Percentiles rank a stretch among this genome's conserved stretches.
phyloP scores from a whole-genome alignment of 106 monocot species.

The Posidonia australis region DNA sequence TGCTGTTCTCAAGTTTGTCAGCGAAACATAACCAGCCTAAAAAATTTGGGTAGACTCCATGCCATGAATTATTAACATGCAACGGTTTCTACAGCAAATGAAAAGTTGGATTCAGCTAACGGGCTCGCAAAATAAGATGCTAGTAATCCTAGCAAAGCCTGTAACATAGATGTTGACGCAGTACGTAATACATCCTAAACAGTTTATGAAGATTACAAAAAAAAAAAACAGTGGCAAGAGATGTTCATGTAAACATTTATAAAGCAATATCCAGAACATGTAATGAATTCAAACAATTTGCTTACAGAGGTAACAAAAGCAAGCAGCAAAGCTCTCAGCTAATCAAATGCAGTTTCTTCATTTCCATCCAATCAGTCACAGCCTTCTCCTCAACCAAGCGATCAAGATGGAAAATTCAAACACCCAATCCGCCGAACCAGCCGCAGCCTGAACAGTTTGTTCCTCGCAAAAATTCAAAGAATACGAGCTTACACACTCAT shows the following conservation, averaged over 20 bases:
- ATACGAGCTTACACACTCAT: constrained; percentile 21
- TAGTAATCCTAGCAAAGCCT: too few relatives aligned
- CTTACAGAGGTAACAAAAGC: constrained; percentile 36
- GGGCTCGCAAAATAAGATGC: too few relatives aligned
- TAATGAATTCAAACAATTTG: constrained; percentile 32
- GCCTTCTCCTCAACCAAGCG: neutral
- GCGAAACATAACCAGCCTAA: too few relatives aligned
- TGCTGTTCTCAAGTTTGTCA: too few relatives aligned
- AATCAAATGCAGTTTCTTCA: constrained; percentile 8
- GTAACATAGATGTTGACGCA: too few relatives aligned
- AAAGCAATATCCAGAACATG: constrained; percentile 21
- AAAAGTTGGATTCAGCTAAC: too few relatives aligned
- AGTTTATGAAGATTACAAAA: too few relatives aligned
- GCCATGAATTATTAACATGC: too few relatives aligned
- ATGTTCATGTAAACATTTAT: constrained; percentile 18
- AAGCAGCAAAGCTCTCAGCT: constrained; percentile 3
- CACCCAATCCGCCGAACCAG: neutral
- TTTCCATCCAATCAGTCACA: neutral
- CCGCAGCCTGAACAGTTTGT: neutral
- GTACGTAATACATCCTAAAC: too few relatives aligned
- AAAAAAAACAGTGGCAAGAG: neutral
- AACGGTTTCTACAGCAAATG: too few relatives aligned
- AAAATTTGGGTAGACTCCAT: too few relatives aligned
- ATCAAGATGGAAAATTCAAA: neutral
- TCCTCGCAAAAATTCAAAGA: constrained; percentile 39